A percentile compares a stretch with the other conserved stretches of the same genome.
Conservation (phyloP, 2,329 filamentous ascomycete species). For the Claviceps spartinae region DNA sequence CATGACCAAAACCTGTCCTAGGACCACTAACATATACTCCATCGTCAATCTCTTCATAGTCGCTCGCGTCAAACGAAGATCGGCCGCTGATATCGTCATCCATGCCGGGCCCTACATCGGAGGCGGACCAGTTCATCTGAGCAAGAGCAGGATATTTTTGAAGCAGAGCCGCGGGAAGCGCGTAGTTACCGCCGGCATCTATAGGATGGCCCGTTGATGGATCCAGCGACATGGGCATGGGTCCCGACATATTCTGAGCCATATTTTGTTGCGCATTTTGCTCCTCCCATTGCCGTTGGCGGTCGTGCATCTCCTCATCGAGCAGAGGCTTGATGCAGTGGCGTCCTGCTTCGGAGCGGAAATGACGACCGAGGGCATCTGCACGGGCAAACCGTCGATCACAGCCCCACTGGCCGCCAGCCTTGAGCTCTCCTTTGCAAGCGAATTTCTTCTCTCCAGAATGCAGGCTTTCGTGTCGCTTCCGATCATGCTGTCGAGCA, state of each 20-base stretch:
- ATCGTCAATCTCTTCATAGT: slow-evolving; percentile 63
- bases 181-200: slow-evolving; percentile 44
- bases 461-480: slow-evolving; percentile 90
- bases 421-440: slow-evolving; percentile 81
- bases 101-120: slow-evolving; percentile 53
- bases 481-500: slow-evolving; percentile 91
- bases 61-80: slow-evolving; percentile 71
- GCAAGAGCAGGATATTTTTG: slow-evolving; percentile 91
- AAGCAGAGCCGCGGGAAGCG: slow-evolving; percentile 74
- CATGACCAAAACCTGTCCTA: slow-evolving; percentile 45
- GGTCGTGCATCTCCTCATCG: slow-evolving; percentile 80
- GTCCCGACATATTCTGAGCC: slow-evolving; percentile 44
- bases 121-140: slow-evolving; percentile 64
- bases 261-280: slow-evolving; percentile 54
- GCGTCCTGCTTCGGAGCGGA: slow-evolving; percentile 85
- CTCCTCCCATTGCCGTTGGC: slow-evolving; percentile 62
- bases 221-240: slow-evolving; percentile 45
- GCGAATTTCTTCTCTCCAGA: slow-evolving; percentile 98
- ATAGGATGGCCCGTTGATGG: slow-evolving; percentile 44
- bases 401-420: slow-evolving; percentile 79
- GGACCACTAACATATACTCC: slow-evolving; percentile 52
- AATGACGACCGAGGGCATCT: slow-evolving; percentile 87
- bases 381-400: slow-evolving; percentile 86
- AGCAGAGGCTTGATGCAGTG: slow-evolving; percentile 96
- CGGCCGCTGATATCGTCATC: slow-evolving; percentile 67